phyloP scores from a whole-genome alignment of 164 flowering plant species.

The Akebia trifoliata region DNA sequence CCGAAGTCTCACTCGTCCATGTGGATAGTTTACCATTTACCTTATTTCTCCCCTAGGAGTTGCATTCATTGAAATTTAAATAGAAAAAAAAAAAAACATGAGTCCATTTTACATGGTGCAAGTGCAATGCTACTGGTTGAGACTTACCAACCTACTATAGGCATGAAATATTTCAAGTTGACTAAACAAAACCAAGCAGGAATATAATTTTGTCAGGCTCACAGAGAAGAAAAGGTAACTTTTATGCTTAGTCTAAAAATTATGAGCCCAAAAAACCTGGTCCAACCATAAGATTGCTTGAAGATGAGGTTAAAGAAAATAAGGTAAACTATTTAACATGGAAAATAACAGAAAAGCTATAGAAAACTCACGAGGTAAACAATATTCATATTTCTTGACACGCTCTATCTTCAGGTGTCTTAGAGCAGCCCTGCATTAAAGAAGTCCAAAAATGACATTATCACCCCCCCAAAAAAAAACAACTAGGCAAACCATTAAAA shows the following conservation, averaged over 20 bases:
- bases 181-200: no score
- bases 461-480: neutral
- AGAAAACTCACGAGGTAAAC: slow-evolving; percentile 77
- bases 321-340: no score
- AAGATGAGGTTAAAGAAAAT: neutral
- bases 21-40: neutral
- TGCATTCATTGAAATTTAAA: neutral
- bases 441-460: neutral
- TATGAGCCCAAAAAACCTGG: neutral
- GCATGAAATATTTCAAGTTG: no score
- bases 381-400: slow-evolving; percentile 78
- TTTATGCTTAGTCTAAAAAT: neutral
- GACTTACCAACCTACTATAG: no score
- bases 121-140: no score
- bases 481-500: neutral
- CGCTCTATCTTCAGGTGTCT: slow-evolving; percentile 78
- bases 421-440: slow-evolving; percentile 67
- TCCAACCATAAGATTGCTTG: neutral
- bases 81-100: neutral
- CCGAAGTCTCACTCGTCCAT: neutral
- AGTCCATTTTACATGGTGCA: no score
- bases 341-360: slow-evolving; percentile 4
- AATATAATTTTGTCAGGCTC: no score
- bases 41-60: neutral
- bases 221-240: no score